These are phyloP conservation scores for Fusarium sp. DNA, from an alignment of 2,329 filamentous ascomycete species.

Conservation along the genomic window DNA sequence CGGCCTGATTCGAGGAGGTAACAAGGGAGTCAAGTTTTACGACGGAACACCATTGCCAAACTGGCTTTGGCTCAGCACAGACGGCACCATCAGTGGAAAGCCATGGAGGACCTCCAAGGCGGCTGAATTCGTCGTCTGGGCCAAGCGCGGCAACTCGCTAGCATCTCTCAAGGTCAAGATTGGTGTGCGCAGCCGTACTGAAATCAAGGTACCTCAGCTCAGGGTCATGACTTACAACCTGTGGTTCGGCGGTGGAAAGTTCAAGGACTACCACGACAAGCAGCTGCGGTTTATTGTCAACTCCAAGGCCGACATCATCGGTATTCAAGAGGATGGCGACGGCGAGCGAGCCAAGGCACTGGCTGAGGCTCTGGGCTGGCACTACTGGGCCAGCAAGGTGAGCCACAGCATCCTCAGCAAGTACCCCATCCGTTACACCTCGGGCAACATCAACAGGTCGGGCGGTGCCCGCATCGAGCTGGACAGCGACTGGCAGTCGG, in stretches of 20 bases:
- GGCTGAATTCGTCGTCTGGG: conserved; percentile 42
- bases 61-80: conserved; percentile 48
- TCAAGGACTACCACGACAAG: conserved; percentile 51
- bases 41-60: conserved; percentile 31
- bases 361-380: conserved; percentile 52
- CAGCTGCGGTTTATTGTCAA: conserved; percentile 49
- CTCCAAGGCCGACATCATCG: conserved; percentile 49
- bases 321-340: conserved; percentile 49
- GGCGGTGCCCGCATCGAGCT: conserved; percentile 49
- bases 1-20: conserved; percentile 47
- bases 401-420: conserved; percentile 50
- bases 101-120: conserved; percentile 34
- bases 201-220: conserved; percentile 47
- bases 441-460: conserved; percentile 23
- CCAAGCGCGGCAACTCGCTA: conserved; percentile 37
- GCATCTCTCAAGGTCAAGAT: conserved; percentile 46
- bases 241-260: conserved; percentile 50
- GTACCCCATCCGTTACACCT: conserved; percentile 50
- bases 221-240: conserved; percentile 52
- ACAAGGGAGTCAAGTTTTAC: conserved; percentile 40
- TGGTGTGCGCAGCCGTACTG: conserved; percentile 42
- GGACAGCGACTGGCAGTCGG: conserved; percentile 44
- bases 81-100: conserved; percentile 49
- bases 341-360: conserved; percentile 45
- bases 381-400: conserved; percentile 45